These are phyloP conservation scores for Strigomonas culicis DNA, from an alignment of 208 protist species.

Conservation along the genomic window DNA sequence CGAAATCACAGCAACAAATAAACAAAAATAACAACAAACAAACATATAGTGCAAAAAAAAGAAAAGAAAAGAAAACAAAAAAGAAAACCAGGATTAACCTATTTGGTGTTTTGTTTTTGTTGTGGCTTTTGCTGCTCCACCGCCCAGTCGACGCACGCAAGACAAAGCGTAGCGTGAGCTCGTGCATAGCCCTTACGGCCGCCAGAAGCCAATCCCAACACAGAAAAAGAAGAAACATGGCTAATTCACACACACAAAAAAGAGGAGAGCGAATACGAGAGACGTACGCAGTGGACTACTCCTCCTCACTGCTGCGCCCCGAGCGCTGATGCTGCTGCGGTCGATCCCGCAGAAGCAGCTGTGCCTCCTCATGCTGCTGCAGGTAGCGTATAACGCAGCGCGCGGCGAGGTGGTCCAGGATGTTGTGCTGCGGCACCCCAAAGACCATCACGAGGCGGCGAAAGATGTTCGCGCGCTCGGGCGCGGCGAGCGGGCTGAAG, in stretches of 20 bases:
- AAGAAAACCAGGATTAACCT: not conserved
- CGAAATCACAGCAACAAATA: constrained; percentile 9
- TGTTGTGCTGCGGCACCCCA: constrained; percentile 57
- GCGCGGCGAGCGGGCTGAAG: constrained; percentile 58
- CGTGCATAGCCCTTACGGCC: no score
- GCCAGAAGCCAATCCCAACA: no score
- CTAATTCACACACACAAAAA: no score
- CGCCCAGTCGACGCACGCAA: no score
- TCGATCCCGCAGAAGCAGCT: constrained; percentile 48
- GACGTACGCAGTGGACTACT: no score
- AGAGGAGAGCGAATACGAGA: no score
- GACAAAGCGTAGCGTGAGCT: no score
- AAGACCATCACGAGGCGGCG: constrained; percentile 53
- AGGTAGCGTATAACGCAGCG: constrained; percentile 69
- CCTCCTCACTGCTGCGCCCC: no score
- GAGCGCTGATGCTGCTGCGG: constrained; percentile 10
- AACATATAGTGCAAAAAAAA: not conserved
- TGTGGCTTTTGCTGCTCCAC: not conserved
- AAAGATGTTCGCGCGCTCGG: constrained; percentile 74
- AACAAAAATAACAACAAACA: not conserved
- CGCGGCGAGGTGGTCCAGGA: constrained; percentile 66
- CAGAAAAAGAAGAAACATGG: no score
- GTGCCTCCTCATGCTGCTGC: constrained; percentile 51
- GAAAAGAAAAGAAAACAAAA: constrained; percentile 12
- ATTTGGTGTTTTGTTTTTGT: not conserved